phyloP scores from a whole-genome alignment of 2,329 filamentous ascomycete species.

The Parasarocladium wereldwijsianum region DNA sequence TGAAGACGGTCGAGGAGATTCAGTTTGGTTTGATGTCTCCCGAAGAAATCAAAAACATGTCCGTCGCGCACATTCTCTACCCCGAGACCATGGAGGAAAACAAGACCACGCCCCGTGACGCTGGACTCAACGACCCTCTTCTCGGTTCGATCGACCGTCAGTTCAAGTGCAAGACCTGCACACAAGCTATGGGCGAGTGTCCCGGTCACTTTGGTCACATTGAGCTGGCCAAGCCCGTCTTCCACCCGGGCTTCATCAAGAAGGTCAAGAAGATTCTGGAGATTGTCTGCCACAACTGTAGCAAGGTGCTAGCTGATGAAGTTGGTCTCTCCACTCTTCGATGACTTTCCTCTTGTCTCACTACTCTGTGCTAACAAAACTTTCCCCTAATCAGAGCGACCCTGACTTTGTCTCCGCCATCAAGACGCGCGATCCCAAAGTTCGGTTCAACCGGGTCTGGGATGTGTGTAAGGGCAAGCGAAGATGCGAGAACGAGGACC shows the following conservation, averaged over 20 bases:
- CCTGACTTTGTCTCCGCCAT: conserved; percentile 71
- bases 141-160: conserved; percentile 93
- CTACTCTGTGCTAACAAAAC: conserved; percentile 43
- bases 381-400: conserved; percentile 54
- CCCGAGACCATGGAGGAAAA: conserved; percentile 99
- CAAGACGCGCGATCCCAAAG: conserved; percentile 78
- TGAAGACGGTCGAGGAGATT: conserved; percentile 97
- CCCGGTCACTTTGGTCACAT: conserved; percentile 98
- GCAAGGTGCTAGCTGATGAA: conserved; percentile 93
- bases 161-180: conserved; percentile 91
- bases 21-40: conserved; percentile 97
- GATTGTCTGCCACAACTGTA: conserved; percentile 98
- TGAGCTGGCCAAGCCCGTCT: conserved; percentile 91
- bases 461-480: conserved; percentile 79
- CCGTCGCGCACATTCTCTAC: conserved; percentile 88
- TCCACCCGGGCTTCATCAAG: conserved; percentile 88
- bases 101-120: conserved; percentile 76
- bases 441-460: conserved; percentile 88
- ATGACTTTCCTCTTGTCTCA: conserved; percentile 33
- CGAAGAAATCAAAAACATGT: conserved; percentile 99
- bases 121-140: conserved; percentile 87
- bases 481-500: conserved; percentile 68
- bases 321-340: conserved; percentile 60
- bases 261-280: conserved; percentile 99
- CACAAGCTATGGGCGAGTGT: conserved; percentile 89